These are phyloP conservation scores for Pythium aristosporum DNA, from an alignment of 352 stramenopile genomes.

Conservation along the genomic window DNA sequence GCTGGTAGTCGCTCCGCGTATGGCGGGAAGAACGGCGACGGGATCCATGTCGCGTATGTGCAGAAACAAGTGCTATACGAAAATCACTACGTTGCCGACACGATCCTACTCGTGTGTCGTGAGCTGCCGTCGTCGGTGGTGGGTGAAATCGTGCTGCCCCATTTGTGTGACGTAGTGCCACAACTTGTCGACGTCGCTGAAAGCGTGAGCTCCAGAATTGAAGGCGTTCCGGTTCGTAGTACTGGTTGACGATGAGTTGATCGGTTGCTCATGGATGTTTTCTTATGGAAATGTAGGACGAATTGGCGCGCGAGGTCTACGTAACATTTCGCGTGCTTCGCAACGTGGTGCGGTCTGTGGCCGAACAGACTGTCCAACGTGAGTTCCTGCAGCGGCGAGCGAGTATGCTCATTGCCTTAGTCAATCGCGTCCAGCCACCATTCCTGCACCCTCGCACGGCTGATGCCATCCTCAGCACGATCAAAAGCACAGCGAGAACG, in stretches of 20 bases:
- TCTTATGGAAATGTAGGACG: conserved; percentile 35
- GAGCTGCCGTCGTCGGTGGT: conserved; percentile 54
- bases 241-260: too few species aligned
- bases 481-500: conserved; percentile 20
- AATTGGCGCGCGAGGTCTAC: conserved; percentile 72
- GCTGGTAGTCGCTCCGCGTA: conserved; percentile 24
- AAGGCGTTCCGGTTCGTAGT: conserved; percentile 61
- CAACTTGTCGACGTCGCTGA: conserved; percentile 66
- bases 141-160: conserved; percentile 42
- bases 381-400: conserved; percentile 50
- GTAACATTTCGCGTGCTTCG: conserved; percentile 63
- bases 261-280: neutral
- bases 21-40: conserved; percentile 34
- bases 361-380: conserved; percentile 41
- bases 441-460: conserved; percentile 64
- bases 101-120: conserved; percentile 59
- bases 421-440: conserved; percentile 55
- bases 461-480: conserved; percentile 52
- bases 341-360: conserved; percentile 59
- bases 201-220: conserved; percentile 61
- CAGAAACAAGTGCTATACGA: conserved; percentile 61
- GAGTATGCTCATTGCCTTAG: conserved; percentile 45
- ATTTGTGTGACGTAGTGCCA: conserved; percentile 28
- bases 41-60: conserved; percentile 69
- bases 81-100: conserved; percentile 63